Evolutionary conservation across 2,329 filamentous ascomycete species (phyloP).

Genomic region (Penicillium sp.): DNA sequence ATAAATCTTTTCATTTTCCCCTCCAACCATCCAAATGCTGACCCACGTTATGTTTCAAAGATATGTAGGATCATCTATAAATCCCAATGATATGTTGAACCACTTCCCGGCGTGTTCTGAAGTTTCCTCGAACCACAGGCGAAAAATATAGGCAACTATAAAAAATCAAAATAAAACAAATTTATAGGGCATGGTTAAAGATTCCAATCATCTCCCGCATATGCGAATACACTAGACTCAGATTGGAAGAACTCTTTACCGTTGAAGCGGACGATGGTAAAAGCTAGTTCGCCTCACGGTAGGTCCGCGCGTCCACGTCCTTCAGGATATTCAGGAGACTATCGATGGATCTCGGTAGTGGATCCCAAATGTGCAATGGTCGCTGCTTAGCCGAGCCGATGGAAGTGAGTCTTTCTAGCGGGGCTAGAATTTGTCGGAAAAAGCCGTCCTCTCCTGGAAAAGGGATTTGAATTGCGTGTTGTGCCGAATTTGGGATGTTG

Average conservation of each 20-base stretch:
- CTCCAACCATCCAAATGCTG: neutral
- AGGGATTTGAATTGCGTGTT: too few species aligned
- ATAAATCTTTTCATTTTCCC: neutral
- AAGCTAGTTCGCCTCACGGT: neutral
- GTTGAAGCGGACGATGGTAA: neutral
- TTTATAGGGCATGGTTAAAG: neutral
- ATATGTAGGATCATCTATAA: neutral
- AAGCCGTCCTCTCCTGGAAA: too few species aligned
- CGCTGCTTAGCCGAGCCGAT: too few species aligned
- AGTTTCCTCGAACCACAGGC: constrained; percentile 5
- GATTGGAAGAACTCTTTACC: neutral
- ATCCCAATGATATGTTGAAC: constrained; percentile 12
- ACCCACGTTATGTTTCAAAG: neutral
- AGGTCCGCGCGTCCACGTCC: neutral
- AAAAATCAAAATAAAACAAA: neutral
- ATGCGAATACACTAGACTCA: neutral
- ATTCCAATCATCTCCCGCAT: neutral
- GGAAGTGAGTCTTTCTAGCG: too few species aligned
- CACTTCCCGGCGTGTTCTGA: neutral
- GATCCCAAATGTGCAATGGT: too few species aligned
- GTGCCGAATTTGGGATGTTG: too few species aligned
- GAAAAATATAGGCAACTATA: neutral
- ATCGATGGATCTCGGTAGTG: neutral
- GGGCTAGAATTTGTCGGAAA: too few species aligned
- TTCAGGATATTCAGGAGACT: neutral